Conservation (phyloP, 2,329 filamentous ascomycete genomes). For the Aurifilum marmelostoma region DNA sequence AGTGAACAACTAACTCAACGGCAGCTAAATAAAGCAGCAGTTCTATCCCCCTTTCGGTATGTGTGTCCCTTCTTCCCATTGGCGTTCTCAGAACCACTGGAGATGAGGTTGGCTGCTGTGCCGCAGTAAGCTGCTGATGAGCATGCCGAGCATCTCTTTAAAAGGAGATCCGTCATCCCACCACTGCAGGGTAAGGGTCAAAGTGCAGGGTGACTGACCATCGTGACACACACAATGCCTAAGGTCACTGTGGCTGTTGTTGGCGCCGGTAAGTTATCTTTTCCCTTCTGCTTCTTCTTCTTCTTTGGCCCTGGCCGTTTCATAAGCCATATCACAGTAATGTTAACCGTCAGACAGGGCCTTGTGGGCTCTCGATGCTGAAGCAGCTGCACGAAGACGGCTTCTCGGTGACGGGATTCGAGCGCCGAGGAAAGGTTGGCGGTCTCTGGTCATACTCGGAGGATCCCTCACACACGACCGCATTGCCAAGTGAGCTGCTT, state of each 20-base stretch:
- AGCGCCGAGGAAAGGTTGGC: constrained; percentile 45
- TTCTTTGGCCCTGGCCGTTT: background rate
- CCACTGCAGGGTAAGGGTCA: background rate
- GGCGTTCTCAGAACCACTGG: background rate
- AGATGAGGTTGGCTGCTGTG: background rate
- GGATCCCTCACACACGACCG: constrained; percentile 40
- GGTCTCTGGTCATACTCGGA: constrained; percentile 49
- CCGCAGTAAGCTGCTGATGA: background rate
- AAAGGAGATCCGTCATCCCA: background rate
- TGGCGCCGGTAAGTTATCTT: constrained; percentile 22
- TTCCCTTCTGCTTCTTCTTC: background rate
- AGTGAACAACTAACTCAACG: too few species aligned
- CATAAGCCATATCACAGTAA: background rate
- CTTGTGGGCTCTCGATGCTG: constrained; percentile 35
- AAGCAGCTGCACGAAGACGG: constrained; percentile 50
- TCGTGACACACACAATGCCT: constrained; percentile 18
- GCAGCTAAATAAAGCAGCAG: too few species aligned
- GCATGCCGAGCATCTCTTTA: background rate
- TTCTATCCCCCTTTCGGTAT: background rate
- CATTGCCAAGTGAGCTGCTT: constrained; percentile 36
- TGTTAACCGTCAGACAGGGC: constrained; percentile 11
- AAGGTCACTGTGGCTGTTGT: constrained; percentile 24
- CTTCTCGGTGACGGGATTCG: constrained; percentile 48
- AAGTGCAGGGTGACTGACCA: too few species aligned
- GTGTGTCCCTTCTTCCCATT: background rate